Base-by-base conservation (phyloP, 2,329 filamentous ascomycete genomes). In the Aspergillus quadrilineatus region DNA sequence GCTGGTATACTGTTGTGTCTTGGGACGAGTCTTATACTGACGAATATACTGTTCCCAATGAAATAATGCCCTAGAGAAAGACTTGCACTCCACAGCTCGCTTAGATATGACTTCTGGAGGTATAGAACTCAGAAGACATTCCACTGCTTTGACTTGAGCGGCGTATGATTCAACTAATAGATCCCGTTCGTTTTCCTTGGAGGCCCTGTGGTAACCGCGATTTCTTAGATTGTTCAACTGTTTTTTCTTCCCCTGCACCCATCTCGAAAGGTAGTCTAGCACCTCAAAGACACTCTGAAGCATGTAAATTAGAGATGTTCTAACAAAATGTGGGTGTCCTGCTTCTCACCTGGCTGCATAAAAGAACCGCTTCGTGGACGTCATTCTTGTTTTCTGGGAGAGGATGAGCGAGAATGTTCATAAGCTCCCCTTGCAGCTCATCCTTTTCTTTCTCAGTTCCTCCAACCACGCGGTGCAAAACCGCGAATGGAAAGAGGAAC, bases 11-110 rank as follows among this genome's bases (percentile, higher is more conserved):
- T 85, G 82, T 2, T 80, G 78, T 1, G 79, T 78, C 28, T 77
- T 73, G 28, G 64, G 67, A 57, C 73, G 76, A n/a, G 69, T 66
- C 50, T 72, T 75, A 55, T 76, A 74, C 64, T 86, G 80, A 30
- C 87, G 83, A 55, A 92, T 92, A 69, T 96, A 89, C 65, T 96
- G 91, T 73, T 99, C 94, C 79, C 95, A 89, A 69, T 97, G 90
- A 68, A 96, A 97, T 15, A 99, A 79, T 1, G 95, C 94, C 50
- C 94, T 85, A 6, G 94, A 88, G 69, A 93, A 97, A 7, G 95
- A 94, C 58, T 90, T 90, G 74, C 93, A 97, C 67, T 97, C 90
- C n/a, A 96, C 85, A 8, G 94, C 92, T 63, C 93, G 85, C 62
- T 86, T 84, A 6, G 94, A 92, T 50, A 89, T 85, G n/a, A 88